phyloP scores from a whole-genome alignment of 2,329 filamentous ascomycete genomes.

The Ophiostoma ulmi region DNA sequence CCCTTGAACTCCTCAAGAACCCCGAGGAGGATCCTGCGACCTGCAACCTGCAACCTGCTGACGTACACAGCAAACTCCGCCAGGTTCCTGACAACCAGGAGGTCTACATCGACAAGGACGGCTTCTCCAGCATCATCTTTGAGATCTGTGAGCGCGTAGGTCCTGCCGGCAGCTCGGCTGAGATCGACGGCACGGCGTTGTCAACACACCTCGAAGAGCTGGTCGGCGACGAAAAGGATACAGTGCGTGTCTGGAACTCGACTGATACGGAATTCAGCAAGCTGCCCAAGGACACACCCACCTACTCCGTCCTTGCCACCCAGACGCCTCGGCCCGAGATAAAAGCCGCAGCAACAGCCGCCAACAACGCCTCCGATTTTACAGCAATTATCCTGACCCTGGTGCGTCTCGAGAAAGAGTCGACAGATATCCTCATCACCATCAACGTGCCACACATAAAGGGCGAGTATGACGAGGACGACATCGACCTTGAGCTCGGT shows the following conservation, averaged over 20 bases:
- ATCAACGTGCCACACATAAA: slow-evolving; percentile 83
- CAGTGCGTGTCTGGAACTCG: slow-evolving; percentile 61
- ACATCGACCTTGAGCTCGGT: slow-evolving; percentile 62
- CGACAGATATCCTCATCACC: slow-evolving; percentile 76
- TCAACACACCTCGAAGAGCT: slow-evolving; percentile 65
- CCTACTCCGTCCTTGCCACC: slow-evolving; percentile 66
- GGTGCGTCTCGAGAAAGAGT: slow-evolving; percentile 66
- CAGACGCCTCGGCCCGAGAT: slow-evolving; percentile 44
- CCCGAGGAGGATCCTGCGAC: not conserved
- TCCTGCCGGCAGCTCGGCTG: slow-evolving; percentile 46
- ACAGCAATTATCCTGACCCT: slow-evolving; percentile 74
- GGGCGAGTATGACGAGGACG: slow-evolving; percentile 66
- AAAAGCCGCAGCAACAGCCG: slow-evolving; percentile 30
- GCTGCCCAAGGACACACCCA: slow-evolving; percentile 45
- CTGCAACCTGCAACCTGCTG: not conserved
- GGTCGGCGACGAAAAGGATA: slow-evolving; percentile 58
- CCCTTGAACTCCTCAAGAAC: not conserved
- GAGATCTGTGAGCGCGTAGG: slow-evolving; percentile 83
- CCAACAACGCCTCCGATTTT: slow-evolving; percentile 51
- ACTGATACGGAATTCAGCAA: slow-evolving; percentile 55
- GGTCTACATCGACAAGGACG: slow-evolving; percentile 78
- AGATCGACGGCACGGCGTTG: slow-evolving; percentile 64
- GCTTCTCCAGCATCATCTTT: slow-evolving; percentile 81
- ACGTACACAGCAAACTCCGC: slow-evolving; percentile 56
- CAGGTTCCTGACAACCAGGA: slow-evolving; percentile 85